Conservation (phyloP, 176 grass and related monocot genomes). For the Zea luxurians region DNA sequence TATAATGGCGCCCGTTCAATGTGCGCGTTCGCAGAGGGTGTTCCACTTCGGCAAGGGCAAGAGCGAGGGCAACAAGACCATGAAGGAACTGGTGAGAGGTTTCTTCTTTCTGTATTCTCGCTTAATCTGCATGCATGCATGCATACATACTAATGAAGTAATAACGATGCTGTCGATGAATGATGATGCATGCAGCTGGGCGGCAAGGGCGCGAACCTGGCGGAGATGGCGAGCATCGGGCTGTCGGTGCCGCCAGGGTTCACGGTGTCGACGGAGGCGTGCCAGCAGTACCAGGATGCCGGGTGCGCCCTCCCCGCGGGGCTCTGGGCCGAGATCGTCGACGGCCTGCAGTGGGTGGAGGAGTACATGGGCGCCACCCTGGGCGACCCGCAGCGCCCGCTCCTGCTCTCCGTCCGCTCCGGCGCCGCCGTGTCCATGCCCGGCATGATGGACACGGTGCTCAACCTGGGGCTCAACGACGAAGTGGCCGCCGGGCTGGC, state of each 20-base stretch:
- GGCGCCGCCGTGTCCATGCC: conserved; percentile 97
- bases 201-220: conserved; percentile 91
- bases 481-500: conserved; percentile 60
- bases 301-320: conserved; percentile 51
- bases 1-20: conserved; percentile 74
- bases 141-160: too few species aligned
- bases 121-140: too few species aligned
- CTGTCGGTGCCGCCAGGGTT: conserved; percentile 94
- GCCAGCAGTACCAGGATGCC: conserved; percentile 67
- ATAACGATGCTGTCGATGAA: too few species aligned
- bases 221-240: conserved; percentile 93
- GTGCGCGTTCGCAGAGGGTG: conserved; percentile 59
- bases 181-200: conserved; percentile 45
- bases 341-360: conserved; percentile 58
- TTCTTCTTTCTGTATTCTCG: too few species aligned
- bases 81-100: conserved; percentile 81
- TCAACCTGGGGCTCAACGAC: conserved; percentile 89
- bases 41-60: conserved; percentile 98
- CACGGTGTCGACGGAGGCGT: conserved; percentile 94
- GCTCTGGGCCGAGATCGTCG: conserved; percentile 84
- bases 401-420: conserved; percentile 90
- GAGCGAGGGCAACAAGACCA: conserved; percentile 91
- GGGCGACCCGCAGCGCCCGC: conserved; percentile 59
- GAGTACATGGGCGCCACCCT: conserved; percentile 62
- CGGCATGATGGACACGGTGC: conserved; percentile 99